Conservation (phyloP, 2,329 filamentous ascomycete genomes). For the Pseudovirgaria hyperparasitica region DNA sequence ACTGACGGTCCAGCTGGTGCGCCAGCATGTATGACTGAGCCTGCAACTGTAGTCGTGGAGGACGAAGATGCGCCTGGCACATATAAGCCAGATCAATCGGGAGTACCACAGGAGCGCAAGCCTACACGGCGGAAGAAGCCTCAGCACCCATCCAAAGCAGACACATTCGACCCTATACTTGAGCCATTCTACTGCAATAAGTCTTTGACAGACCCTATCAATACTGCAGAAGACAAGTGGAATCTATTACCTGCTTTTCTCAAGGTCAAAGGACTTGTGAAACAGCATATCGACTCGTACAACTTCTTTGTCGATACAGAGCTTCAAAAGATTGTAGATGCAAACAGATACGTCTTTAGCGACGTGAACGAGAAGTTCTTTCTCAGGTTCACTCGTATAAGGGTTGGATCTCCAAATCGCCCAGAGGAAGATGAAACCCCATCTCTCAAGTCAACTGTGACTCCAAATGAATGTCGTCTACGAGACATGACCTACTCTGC, state of each 20-base stretch:
- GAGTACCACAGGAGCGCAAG: too few species aligned
- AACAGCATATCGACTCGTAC: slow-evolving; percentile 97
- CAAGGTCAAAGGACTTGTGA: slow-evolving; percentile 92
- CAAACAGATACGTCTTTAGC: slow-evolving; percentile 77
- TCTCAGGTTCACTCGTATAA: slow-evolving; percentile 83
- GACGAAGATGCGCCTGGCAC: too few species aligned
- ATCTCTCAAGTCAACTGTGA: slow-evolving; percentile 44
- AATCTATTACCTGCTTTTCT: slow-evolving; percentile 94
- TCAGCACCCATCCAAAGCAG: too few species aligned
- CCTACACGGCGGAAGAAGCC: too few species aligned
- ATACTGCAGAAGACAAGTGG: slow-evolving; percentile 79
- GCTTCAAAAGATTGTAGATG: slow-evolving; percentile 90
- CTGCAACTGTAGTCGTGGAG: too few species aligned
- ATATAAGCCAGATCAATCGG: too few species aligned
- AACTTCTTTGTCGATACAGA: slow-evolving; percentile 97
- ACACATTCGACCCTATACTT: slow-evolving; percentile 49
- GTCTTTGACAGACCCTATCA: slow-evolving; percentile 53
- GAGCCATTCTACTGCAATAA: slow-evolving; percentile 61
- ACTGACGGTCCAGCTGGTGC: too few species aligned
- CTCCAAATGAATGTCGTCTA: slow-evolving; percentile 90
- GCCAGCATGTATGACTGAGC: too few species aligned
- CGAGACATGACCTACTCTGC: slow-evolving; percentile 97
- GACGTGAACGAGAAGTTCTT: slow-evolving; percentile 90
- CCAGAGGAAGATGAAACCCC: slow-evolving; percentile 55
- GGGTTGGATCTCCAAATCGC: slow-evolving; percentile 69